Percentiles rank a stretch among this genome's conserved stretches.
Evolutionary conservation across 805 yeast species (phyloP).

Genomic region (Saturnispora halmiae): DNA sequence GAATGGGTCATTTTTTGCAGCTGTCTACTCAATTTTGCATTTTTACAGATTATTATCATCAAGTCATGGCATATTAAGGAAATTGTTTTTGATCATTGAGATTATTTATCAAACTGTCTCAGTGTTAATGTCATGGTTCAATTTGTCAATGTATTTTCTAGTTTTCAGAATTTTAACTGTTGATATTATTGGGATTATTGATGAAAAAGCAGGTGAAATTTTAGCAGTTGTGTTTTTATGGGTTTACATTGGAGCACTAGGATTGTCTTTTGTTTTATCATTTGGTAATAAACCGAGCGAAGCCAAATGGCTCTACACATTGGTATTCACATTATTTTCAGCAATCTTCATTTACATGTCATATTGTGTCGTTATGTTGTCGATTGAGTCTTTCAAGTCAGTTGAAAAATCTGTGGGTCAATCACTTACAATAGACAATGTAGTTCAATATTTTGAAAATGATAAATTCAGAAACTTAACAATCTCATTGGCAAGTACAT

Average conservation of each 20-base stretch:
- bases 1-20: constrained; percentile 94
- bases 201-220: constrained; percentile 56
- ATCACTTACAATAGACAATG: constrained; percentile 25
- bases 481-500: constrained; percentile 75
- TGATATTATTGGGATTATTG: constrained; percentile 48
- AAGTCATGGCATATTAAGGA: constrained; percentile 61
- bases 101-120: constrained; percentile 68
- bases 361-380: constrained; percentile 62
- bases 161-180: constrained; percentile 81
- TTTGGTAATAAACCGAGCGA: constrained; percentile 94
- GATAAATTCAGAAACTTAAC: constrained; percentile 74
- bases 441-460: constrained; percentile 44
- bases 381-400: constrained; percentile 48
- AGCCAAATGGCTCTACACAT: constrained; percentile 61
- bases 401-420: constrained; percentile 33
- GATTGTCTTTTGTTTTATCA: constrained; percentile 76
- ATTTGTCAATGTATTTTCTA: constrained; percentile 77
- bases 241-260: constrained; percentile 69
- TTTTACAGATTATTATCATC: constrained; percentile 66
- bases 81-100: constrained; percentile 63
- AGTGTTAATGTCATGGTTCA: constrained; percentile 80
- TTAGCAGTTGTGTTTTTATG: constrained; percentile 76
- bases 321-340: constrained; percentile 68
- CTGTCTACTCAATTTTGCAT: constrained; percentile 74
- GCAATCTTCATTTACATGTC: constrained; percentile 78